Evolutionary conservation across 352 stramenopile genomes (phyloP), one percentile per base, ranked within the genome.

Genomic region (Phytophthora podocarpi): DNA sequence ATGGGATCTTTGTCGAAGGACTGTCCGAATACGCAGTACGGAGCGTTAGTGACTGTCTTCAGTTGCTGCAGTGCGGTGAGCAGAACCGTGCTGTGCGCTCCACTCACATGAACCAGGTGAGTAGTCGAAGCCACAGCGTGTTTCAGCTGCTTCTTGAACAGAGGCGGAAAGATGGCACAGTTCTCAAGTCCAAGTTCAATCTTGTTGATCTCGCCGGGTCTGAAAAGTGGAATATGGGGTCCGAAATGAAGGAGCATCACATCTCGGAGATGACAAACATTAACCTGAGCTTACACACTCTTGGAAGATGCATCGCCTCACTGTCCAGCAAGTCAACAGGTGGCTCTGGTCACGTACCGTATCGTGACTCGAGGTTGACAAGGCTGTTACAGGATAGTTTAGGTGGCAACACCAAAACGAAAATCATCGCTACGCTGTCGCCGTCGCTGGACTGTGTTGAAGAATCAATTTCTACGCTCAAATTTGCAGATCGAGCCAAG

Each of bases 211-310:
- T 98, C 12, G 93, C 91, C 7, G 93, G 93, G 9, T 97, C 90
- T 6, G 93, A 98, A 59, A 98, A 98, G 58, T 98, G 93, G 93
- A 93, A 96, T 59, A 76, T 85, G 43, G 75, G 72, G 20, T 58
- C 82, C 12, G 74, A 96, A 24, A 97, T 98, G 85, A 41, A 85
- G 70, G 73, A 90, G 7, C 72, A 86, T 49, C 90, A 97, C 58
- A 87, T 97, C 35, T 92, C 80, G 11, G 93, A 98, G 64, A 96
- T 98, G 89, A 98, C 88, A 13, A 97, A 95, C 58, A 98, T 98
- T 62, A 98, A 98, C 66, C 56, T 97, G 32, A 97, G 85, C 69
- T 79, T 98, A 12, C 89, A 97, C 60, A 97, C 88, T 12, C 74
- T 98, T 3, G 94, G 93, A 6, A 70, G 89, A 26, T 97, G 89